These are phyloP conservation scores for Fusarium sp. DNA, from an alignment of 2,329 filamentous ascomycete genomes.

Conservation along the genomic window DNA sequence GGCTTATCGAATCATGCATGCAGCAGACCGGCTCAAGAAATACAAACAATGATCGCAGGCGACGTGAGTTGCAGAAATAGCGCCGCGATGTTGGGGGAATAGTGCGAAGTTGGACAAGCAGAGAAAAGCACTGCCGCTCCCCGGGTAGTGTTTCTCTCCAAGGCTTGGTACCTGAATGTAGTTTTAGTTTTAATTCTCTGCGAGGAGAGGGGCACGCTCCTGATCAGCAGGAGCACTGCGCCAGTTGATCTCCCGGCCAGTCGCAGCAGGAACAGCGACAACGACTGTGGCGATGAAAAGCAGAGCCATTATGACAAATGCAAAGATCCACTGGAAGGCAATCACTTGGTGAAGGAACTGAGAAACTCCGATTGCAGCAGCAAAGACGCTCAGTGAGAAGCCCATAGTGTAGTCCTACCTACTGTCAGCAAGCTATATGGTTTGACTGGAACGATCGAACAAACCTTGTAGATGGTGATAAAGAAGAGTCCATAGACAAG, in stretches of 20 bases:
- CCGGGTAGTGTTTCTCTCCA: not conserved
- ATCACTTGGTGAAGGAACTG: slow-evolving; percentile 78
- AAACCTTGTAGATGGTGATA: slow-evolving; percentile 74
- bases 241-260: slow-evolving; percentile 64
- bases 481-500: slow-evolving; percentile 80
- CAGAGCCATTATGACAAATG: slow-evolving; percentile 80
- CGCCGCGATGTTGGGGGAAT: not conserved
- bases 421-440: slow-evolving; percentile 14
- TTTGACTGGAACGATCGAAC: slow-evolving; percentile 18
- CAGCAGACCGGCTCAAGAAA: slow-evolving; percentile 14
- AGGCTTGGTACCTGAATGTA: not conserved
- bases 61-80: not conserved
- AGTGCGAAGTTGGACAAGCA: not conserved
- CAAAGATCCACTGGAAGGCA: slow-evolving; percentile 92
- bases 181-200: slow-evolving; percentile 52
- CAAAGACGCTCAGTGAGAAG: slow-evolving; percentile 76
- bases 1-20: slow-evolving; percentile 7
- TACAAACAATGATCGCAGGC: slow-evolving; percentile 5
- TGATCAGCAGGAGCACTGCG: slow-evolving; percentile 54
- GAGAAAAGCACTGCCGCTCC: not conserved
- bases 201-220: slow-evolving; percentile 69
- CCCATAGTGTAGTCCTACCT: slow-evolving; percentile 75
- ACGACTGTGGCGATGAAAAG: slow-evolving; percentile 74
- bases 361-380: slow-evolving; percentile 77
- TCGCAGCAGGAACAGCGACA: slow-evolving; percentile 70